Base-by-base conservation (phyloP, 2,329 filamentous ascomycete species). In the Pseudogymnoascus sp. region DNA sequence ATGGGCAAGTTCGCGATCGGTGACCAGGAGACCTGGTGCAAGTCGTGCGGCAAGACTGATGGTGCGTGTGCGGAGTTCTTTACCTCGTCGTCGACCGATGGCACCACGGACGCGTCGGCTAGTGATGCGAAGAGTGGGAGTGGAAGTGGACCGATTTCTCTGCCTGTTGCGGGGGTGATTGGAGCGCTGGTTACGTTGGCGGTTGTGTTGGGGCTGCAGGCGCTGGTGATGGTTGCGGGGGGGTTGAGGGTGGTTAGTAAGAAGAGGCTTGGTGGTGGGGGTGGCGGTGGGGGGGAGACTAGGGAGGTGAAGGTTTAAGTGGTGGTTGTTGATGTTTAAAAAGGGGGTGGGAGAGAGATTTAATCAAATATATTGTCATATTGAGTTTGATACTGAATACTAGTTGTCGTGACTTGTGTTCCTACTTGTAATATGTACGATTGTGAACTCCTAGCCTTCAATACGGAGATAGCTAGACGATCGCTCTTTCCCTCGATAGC, bases 141-240 rank as follows among this genome's bases (percentile, higher is more conserved):
- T 67, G 70, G 19, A 74, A 39, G 36, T 16, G 37, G 76, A 62
- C 81, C 83, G 7, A 79, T 96, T 28, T 89, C 87, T 61, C 84
- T 81, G 39, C 81, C 85, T 5, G 85, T 93, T n/a, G 91, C 90
- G 0, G 91, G 92, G 62, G 90, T 93, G 4, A 92, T 96, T 71
- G 87, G 87, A 37, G 87, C 87, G 0, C 83, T 89, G 80, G 85
- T 89, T 16, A 88, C 86, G 0, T 73, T 90, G 41, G 86, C 79
- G 23, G 84, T 88, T 10, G 77, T 89, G n/a, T 69, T 88, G 48
- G 84, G 82, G 0, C 63, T 85, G 10, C 81, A 83, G 68, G 80
- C 77, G 1, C 68, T 85, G 19, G 74, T 83, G 62, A 71, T 88
- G 74, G 66, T 86, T 48, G 63, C 83, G 6, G 83, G 80, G 67